Base-by-base conservation (phyloP, 768 basidiomycete species). In the Flagelloscypha sp. region DNA sequence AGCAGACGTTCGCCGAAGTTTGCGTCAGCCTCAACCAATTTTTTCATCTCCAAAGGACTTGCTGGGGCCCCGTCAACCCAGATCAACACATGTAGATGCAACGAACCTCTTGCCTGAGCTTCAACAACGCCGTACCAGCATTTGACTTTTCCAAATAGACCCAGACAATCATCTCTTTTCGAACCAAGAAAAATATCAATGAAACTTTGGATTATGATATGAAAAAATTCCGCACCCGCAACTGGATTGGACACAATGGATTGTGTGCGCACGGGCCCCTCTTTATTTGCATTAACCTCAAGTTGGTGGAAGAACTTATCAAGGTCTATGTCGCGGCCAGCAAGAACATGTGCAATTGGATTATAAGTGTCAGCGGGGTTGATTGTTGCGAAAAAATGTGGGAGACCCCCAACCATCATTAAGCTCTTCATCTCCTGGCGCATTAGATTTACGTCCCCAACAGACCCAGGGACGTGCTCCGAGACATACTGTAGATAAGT, bases 191-290 rank as follows among this genome's bases (percentile, higher is more conserved):
- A 36, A 0, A 22, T 46, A 2, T 42, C 15, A 2, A 58, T 21
- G 13, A 62, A 50, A 0, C 44, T 38, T 0, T 39, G 27, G 2
- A 62, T 49, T 24, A 53, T 42, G 25, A 57, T 47, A 17, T 61
- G 44, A 37, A 59, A 63, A 33, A 59, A 63, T 29, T 54, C 47
- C 0, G 60, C 59, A 1, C 59, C 53, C 3, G 56, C 60, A 22
- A 51, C 52, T 0, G 57, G 61, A 35, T 63, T 54, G 0, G 24
- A 15, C 0, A 56, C 57, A 3, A 61, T 43, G 20, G n/a, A n/a
- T n/a, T n/a, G n/a, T n/a, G n/a, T n/a, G n/a, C n/a, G n/a, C n/a
- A n/a, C n/a, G n/a, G n/a, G n/a, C n/a, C n/a, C n/a, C n/a, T n/a
- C n/a, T n/a, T n/a, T n/a, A n/a, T n/a, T n/a, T n/a, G n/a, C n/a